phyloP scores from a whole-genome alignment of 2,329 filamentous ascomycete genomes.

The Lasiodiplodia citricola region DNA sequence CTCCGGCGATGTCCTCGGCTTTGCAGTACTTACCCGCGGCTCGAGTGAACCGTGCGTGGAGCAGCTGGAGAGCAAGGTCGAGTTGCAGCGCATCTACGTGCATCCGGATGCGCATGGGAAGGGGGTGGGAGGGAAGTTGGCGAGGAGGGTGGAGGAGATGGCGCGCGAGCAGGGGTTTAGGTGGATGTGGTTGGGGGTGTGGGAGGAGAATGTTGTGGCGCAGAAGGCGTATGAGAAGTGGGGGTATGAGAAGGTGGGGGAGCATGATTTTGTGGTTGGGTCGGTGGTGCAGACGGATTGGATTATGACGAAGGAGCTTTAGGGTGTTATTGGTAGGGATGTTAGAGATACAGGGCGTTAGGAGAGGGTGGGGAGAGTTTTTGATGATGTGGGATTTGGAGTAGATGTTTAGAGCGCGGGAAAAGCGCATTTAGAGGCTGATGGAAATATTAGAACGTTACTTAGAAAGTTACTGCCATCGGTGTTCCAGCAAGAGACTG shows the following conservation, averaged over 20 bases:
- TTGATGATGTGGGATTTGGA: too few species aligned
- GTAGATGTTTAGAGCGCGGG: too few species aligned
- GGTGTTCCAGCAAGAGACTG: too few species aligned
- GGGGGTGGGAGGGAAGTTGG: constrained; percentile 46
- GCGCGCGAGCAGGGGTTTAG: constrained; percentile 46
- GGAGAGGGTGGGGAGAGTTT: neutral
- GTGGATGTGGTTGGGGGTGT: constrained; percentile 55
- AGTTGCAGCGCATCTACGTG: constrained; percentile 55
- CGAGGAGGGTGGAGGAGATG: constrained; percentile 28
- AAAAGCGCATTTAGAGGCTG: too few species aligned
- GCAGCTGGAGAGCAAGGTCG: constrained; percentile 38
- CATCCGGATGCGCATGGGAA: constrained; percentile 41
- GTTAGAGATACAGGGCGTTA: too few species aligned
- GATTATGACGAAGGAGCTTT: constrained; percentile 46
- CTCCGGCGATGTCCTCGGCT: constrained; percentile 39
- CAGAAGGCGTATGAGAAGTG: constrained; percentile 48
- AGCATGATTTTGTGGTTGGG: constrained; percentile 52
- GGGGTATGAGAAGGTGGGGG: constrained; percentile 49
- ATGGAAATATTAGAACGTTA: too few species aligned
- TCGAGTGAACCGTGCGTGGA: constrained; percentile 28
- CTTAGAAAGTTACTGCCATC: too few species aligned
- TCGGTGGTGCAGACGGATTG: constrained; percentile 50
- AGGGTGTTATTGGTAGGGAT: too few species aligned
- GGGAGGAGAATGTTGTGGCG: constrained; percentile 53
- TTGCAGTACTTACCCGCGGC: constrained; percentile 48